phyloP scores from a whole-genome alignment of 257 asterid genomes.

The Knoxia roxburghii region DNA sequence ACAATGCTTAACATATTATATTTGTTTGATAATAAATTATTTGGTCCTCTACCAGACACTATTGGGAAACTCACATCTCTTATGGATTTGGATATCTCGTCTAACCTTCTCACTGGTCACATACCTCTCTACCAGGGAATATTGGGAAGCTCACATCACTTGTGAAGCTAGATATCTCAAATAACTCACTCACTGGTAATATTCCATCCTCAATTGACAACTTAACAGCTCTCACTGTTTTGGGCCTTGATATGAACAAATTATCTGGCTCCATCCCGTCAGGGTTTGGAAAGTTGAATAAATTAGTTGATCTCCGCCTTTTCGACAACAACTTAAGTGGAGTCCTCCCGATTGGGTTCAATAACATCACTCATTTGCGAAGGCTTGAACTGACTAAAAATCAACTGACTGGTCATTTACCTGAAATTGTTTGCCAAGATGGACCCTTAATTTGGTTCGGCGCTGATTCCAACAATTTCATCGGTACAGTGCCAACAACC shows the following conservation, averaged over 20 bases:
- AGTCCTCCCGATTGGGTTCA: slow-evolving; percentile 14
- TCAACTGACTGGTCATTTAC: slow-evolving; percentile 24
- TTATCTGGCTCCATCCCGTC: neutral
- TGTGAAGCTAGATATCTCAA: too few relatives aligned
- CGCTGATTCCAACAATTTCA: neutral
- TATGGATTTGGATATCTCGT: too few relatives aligned
- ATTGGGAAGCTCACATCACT: too few relatives aligned
- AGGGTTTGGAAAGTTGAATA: slow-evolving; percentile 12
- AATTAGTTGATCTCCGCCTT: slow-evolving; percentile 5
- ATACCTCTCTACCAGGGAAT: too few relatives aligned
- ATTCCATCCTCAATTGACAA: slow-evolving; percentile 17
- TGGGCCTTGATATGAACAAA: slow-evolving; percentile 8
- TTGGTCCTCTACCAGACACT: too few relatives aligned
- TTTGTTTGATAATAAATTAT: too few relatives aligned
- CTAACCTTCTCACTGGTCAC: too few relatives aligned
- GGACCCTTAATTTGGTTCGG: slow-evolving; percentile 18
- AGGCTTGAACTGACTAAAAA: slow-evolving; percentile 9
- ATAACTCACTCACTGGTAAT: neutral
- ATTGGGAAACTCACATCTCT: too few relatives aligned
- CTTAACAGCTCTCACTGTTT: neutral
- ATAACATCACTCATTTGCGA: slow-evolving; percentile 10
- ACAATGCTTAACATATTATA: too few relatives aligned
- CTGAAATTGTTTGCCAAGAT: slow-evolving; percentile 27
- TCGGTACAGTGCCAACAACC: neutral
- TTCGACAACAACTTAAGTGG: slow-evolving; percentile 9